Percentiles rank a stretch among this genome's conserved stretches.
Evolutionary conservation across 1,284 basidiomycete genomes (phyloP).

Genomic region (Anthracocystis walkeri): DNA sequence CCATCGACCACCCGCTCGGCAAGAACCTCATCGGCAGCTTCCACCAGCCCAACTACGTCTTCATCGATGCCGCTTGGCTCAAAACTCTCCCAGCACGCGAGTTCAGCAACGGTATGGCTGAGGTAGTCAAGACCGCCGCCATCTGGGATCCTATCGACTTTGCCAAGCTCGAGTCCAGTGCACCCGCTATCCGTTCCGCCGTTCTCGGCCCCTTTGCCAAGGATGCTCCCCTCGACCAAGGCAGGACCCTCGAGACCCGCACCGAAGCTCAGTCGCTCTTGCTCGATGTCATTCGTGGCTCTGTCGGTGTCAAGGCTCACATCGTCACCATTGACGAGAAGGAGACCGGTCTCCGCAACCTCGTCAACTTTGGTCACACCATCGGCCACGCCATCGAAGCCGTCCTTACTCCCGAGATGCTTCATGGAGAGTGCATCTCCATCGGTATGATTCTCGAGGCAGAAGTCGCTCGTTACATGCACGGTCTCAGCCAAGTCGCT

Average conservation of each 20-base stretch:
- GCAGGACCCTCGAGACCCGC: constrained; percentile 62
- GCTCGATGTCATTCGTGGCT: constrained; percentile 69
- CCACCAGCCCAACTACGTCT: constrained; percentile 97
- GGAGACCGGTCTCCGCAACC: constrained; percentile 68
- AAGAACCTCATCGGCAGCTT: constrained; percentile 99
- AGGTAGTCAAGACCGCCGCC: constrained; percentile 79
- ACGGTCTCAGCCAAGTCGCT: constrained; percentile 65
- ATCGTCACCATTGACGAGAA: constrained; percentile 69
- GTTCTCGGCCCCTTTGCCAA: constrained; percentile 60
- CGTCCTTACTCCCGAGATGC: constrained; percentile 67
- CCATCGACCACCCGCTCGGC: constrained; percentile 94
- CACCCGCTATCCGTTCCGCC: constrained; percentile 64
- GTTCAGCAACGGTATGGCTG: constrained; percentile 98
- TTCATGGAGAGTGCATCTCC: constrained; percentile 68
- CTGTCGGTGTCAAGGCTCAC: constrained; percentile 68
- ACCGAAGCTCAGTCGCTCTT: constrained; percentile 64
- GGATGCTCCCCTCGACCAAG: constrained; percentile 47
- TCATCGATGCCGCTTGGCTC: constrained; percentile 96
- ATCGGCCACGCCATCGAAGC: constrained; percentile 69
- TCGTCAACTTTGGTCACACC: constrained; percentile 69
- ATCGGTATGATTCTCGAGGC: constrained; percentile 69
- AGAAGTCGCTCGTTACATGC: constrained; percentile 63
- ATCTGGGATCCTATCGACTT: constrained; percentile 69
- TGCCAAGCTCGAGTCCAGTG: constrained; percentile 65
- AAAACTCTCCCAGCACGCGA: constrained; percentile 92